Evolutionary conservation across 257 asterid species (phyloP).

Genomic region (Solanum sparsipilum): DNA sequence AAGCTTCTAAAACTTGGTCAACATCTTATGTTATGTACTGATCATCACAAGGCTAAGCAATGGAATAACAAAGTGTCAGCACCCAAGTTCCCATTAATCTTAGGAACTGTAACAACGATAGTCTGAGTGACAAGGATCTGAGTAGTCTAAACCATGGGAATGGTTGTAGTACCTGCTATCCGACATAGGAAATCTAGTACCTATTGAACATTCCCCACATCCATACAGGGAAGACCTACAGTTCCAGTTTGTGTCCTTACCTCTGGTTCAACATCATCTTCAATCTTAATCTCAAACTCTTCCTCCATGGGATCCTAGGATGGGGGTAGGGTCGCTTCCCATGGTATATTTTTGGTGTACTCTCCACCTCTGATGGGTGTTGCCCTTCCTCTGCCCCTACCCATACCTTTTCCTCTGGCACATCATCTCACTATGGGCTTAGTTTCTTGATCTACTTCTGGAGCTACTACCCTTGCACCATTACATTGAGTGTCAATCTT

Average conservation of each 20-base stretch:
- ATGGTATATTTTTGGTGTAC: not conserved
- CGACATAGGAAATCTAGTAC: too few species aligned
- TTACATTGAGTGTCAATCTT: too few species aligned
- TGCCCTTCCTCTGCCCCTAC: not conserved
- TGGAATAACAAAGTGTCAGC: too few species aligned
- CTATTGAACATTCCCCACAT: not conserved
- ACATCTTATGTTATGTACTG: too few species aligned
- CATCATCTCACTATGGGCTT: not conserved
- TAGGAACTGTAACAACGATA: not conserved
- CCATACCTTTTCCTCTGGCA: not conserved
- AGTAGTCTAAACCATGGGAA: not conserved
- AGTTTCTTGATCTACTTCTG: not conserved
- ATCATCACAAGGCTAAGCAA: too few species aligned
- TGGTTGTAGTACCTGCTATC: too few species aligned
- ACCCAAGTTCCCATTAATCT: not conserved
- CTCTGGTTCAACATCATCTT: not conserved
- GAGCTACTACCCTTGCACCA: not conserved
- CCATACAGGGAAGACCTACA: too few species aligned
- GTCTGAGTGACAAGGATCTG: not conserved
- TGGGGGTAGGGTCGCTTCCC: not conserved
- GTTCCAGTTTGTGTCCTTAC: not conserved
- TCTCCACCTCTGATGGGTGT: not conserved
- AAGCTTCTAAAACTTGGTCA: too few species aligned
- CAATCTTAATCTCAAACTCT: not conserved
- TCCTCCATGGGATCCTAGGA: not conserved